Percentiles rank a stretch among this genome's conserved stretches.
phyloP scores from a whole-genome alignment of 2,329 filamentous ascomycete genomes.

The Akanthomyces uredinophilus region DNA sequence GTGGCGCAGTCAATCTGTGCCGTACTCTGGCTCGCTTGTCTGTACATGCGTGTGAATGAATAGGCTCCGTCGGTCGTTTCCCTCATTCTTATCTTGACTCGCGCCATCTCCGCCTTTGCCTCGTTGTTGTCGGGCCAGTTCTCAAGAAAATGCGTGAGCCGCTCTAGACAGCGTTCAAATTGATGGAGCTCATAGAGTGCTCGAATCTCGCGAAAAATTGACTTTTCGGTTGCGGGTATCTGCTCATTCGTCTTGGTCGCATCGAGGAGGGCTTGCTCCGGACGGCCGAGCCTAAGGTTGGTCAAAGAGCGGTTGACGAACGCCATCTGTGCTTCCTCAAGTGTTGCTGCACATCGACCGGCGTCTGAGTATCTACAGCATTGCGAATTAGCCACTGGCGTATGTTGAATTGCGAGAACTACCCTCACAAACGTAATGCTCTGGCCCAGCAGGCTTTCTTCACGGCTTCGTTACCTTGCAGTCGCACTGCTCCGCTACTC shows the following conservation, averaged over 20 bases:
- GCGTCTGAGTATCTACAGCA: constrained; percentile 33
- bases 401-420: neutral
- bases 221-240: constrained; percentile 33
- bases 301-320: constrained; percentile 32
- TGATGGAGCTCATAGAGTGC: constrained; percentile 39
- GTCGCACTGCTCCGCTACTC: constrained; percentile 20
- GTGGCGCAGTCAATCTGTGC: constrained; percentile 44
- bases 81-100: constrained; percentile 26
- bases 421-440: constrained; percentile 29
- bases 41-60: constrained; percentile 31
- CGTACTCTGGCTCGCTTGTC: constrained; percentile 30
- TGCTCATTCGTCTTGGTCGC: constrained; percentile 18
- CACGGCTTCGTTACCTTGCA: constrained; percentile 32
- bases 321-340: constrained; percentile 30
- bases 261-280: constrained; percentile 28
- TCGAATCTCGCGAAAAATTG: constrained; percentile 38
- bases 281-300: constrained; percentile 27
- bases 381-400: neutral
- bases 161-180: constrained; percentile 33
- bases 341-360: constrained; percentile 27
- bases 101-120: constrained; percentile 26
- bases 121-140: constrained; percentile 30
- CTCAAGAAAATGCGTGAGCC: constrained; percentile 27
- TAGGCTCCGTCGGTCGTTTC: constrained; percentile 39
- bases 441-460: constrained; percentile 22